Evolutionary conservation across 176 grass and related monocot genomes (phyloP).

Genomic region (Dactylis glomerata): DNA sequence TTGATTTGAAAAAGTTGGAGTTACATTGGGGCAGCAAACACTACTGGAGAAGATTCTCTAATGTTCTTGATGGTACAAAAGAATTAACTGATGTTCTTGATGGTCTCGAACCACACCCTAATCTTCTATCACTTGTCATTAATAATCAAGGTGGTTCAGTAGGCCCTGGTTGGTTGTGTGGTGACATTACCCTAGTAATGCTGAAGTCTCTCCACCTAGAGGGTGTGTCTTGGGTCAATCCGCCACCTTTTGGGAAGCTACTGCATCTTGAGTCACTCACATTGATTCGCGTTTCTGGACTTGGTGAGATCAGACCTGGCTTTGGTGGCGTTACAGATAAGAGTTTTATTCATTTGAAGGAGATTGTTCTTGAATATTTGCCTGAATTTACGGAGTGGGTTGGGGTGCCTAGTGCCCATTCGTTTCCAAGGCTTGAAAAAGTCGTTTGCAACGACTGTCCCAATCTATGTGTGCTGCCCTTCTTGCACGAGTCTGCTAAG

Average conservation of each 20-base stretch:
- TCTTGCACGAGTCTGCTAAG: neutral
- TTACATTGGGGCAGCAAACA: accelerated
- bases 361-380: neutral
- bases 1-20: neutral
- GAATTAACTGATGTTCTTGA: neutral
- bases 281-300: neutral
- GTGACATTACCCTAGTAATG: too few species aligned
- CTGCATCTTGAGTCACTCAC: neutral
- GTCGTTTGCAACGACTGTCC: neutral
- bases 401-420: neutral
- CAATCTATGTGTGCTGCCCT: neutral
- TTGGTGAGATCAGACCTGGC: neutral
- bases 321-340: neutral
- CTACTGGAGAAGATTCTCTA: neutral
- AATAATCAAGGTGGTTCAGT: neutral
- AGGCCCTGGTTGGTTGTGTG: neutral
- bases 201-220: neutral
- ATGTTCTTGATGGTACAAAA: neutral
- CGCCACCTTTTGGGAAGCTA: neutral
- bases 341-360: neutral
- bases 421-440: neutral
- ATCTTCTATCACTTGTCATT: neutral
- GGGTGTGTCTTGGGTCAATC: neutral
- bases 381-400: neutral
- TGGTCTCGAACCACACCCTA: neutral